phyloP scores from a whole-genome alignment of 2,329 filamentous ascomycete species.

The Diaporthe capsici region DNA sequence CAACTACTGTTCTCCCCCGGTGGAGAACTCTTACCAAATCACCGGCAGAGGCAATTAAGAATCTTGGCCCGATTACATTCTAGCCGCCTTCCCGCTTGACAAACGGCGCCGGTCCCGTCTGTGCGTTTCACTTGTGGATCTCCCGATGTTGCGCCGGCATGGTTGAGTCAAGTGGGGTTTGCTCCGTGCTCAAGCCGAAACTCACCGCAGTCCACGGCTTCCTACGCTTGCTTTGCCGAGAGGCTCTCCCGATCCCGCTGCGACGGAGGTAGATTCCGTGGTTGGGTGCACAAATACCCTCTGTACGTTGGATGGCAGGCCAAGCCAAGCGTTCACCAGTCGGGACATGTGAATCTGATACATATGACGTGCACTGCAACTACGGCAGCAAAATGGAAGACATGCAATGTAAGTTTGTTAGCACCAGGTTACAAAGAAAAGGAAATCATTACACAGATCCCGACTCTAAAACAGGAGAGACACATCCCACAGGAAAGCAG shows the following conservation, averaged over 20 bases:
- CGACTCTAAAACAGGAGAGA: not conserved
- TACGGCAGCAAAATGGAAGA: not conserved
- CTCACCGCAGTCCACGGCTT: constrained; percentile 16
- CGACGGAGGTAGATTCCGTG: not conserved
- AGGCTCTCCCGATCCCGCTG: not conserved
- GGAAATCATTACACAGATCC: not conserved
- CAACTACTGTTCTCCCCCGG: not conserved
- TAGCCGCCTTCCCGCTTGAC: constrained; percentile 25
- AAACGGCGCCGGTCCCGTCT: constrained; percentile 25
- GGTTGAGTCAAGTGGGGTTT: constrained; percentile 2
- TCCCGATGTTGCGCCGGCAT: constrained; percentile 34
- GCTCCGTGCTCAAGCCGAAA: constrained; percentile 8
- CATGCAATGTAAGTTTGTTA: not conserved
- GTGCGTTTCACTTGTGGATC: constrained; percentile 30
- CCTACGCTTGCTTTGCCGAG: constrained; percentile 10
- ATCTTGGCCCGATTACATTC: constrained; percentile 15
- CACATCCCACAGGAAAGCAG: not conserved
- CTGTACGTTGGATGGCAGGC: not conserved
- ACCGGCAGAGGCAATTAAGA: not conserved
- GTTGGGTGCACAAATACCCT: not conserved
- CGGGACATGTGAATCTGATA: not conserved
- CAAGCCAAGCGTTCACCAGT: not conserved
- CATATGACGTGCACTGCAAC: not conserved
- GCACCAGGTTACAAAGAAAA: not conserved
- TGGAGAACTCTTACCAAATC: not conserved